Percentiles rank a stretch among this genome's conserved stretches.
Evolutionary conservation across 169 alveolate species (phyloP).

Genomic region (Nephromyces sp.): DNA sequence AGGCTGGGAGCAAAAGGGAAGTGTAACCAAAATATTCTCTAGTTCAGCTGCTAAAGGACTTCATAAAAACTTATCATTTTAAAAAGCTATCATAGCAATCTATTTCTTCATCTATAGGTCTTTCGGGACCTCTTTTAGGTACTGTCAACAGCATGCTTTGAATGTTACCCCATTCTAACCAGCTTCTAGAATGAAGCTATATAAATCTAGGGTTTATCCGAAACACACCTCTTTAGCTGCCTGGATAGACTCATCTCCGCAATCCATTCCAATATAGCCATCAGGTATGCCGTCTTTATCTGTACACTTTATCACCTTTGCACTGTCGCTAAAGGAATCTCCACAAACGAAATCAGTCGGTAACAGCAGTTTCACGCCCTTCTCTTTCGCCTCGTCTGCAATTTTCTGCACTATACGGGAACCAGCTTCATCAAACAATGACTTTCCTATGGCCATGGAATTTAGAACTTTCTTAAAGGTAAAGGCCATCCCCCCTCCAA

Average conservation of each 20-base stretch:
- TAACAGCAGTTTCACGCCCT: slow-evolving; percentile 79
- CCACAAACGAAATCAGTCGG: slow-evolving; percentile 89
- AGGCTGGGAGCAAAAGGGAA: too few species aligned
- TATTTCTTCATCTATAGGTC: too few species aligned
- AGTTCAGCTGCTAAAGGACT: too few species aligned
- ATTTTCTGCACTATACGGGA: slow-evolving; percentile 85
- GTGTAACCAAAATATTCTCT: too few species aligned
- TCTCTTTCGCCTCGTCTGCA: slow-evolving; percentile 79
- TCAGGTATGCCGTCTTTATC: slow-evolving; percentile 76
- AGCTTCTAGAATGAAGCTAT: too few species aligned
- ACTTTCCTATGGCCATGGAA: slow-evolving; percentile 78
- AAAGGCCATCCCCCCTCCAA: slow-evolving; percentile 99
- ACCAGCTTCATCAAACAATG: slow-evolving; percentile 92
- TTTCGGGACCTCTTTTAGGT: too few species aligned
- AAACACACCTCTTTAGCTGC: slow-evolving; percentile 1
- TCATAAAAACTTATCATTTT: too few species aligned
- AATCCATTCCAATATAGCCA: slow-evolving; percentile 93
- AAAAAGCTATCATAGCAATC: too few species aligned
- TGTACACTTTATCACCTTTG: slow-evolving; percentile 50
- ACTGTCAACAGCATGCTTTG: too few species aligned
- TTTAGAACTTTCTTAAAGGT: slow-evolving; percentile 84
- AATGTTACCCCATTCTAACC: too few species aligned
- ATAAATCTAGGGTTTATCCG: background rate
- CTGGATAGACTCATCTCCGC: slow-evolving; percentile 85
- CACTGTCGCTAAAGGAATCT: slow-evolving; percentile 77